Base-by-base conservation (phyloP, 768 basidiomycete genomes). In the Rhodotorula taiwanensis region DNA sequence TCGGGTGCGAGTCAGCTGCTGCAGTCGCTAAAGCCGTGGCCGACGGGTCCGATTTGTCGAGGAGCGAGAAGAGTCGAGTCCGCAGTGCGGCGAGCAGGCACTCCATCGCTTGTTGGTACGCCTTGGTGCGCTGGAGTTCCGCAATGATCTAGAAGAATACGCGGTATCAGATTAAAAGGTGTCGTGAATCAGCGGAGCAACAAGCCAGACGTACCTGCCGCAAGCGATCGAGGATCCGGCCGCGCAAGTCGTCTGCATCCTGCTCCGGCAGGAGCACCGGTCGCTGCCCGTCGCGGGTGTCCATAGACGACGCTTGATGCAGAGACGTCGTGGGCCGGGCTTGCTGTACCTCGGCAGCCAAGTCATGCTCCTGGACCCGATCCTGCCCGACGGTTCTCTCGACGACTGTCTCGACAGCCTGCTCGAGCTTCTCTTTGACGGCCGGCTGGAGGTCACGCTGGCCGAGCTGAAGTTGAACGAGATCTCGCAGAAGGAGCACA, bases 221-320 rank as follows among this genome's bases (percentile, higher is more conserved):
- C 39, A 68, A 52, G 21, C 67, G 62, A 23, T 68, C 67, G 11
- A 64, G 30, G 42, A 67, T n/a, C n/a, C n/a, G n/a, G n/a, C n/a
- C n/a, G n/a, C n/a, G n/a, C n/a, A n/a, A 67, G n/a, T 51, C 58
- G 27, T 67, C 66, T 15, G 39, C 30, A 14, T 63, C 7, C 45
- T 60, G 45, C 18, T 63, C 44, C 1, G 45, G 5, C n/a, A n/a
- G n/a, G n/a, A n/a, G n/a, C n/a, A n/a, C n/a, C n/a, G n/a, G n/a
- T n/a, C n/a, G n/a, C n/a, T n/a, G n/a, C n/a, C n/a, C n/a, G n/a
- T n/a, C n/a, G n/a, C n/a, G n/a, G n/a, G n/a, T n/a, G n/a, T n/a
- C n/a, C n/a, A n/a, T n/a, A n/a, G n/a, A n/a, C n/a, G n/a, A n/a
- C n/a, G n/a, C n/a, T n/a, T n/a, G n/a, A n/a, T n/a, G n/a, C n/a